These are phyloP conservation scores for Tulasnella sp. DNA, from an alignment of 768 basidiomycete species.

Conservation along the genomic window DNA sequence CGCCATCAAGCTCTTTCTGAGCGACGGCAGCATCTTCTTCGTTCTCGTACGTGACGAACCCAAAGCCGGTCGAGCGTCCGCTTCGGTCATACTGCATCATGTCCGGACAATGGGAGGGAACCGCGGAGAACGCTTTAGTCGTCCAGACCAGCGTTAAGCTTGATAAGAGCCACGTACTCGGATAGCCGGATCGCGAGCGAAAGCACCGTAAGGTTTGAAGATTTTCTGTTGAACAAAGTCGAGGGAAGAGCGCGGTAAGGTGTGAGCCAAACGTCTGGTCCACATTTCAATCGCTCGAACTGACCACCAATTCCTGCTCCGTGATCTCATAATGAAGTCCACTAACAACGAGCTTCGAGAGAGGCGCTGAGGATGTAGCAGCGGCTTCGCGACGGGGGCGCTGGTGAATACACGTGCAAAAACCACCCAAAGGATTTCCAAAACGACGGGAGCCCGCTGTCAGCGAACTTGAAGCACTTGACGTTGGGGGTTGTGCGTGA, in stretches of 20 bases:
- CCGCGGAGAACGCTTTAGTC: background rate
- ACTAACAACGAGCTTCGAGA: conserved; percentile 58
- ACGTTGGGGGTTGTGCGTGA: no score
- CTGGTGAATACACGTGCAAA: background rate
- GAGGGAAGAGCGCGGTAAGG: background rate
- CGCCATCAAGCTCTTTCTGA: conserved; percentile 75
- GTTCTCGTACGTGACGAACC: conserved; percentile 69
- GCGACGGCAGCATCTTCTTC: conserved; percentile 67
- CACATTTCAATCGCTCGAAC: conserved; percentile 23
- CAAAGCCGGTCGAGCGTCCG: conserved; percentile 80
- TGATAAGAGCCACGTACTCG: conserved; percentile 59
- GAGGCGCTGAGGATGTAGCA: background rate
- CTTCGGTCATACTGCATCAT: conserved; percentile 90
- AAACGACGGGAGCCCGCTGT: background rate
- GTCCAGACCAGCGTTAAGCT: background rate
- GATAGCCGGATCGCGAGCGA: conserved; percentile 84
- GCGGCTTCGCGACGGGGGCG: background rate
- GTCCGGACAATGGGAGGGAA: no score
- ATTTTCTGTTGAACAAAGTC: conserved; percentile 46
- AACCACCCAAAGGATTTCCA: background rate
- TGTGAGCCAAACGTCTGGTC: background rate
- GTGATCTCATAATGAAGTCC: conserved; percentile 90
- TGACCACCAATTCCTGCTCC: conserved; percentile 74
- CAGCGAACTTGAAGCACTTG: no score
- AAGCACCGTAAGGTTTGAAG: conserved; percentile 85